These are phyloP conservation scores for Lathyrus aphaca DNA, from an alignment of 306 rosid genomes.

Conservation along the genomic window DNA sequence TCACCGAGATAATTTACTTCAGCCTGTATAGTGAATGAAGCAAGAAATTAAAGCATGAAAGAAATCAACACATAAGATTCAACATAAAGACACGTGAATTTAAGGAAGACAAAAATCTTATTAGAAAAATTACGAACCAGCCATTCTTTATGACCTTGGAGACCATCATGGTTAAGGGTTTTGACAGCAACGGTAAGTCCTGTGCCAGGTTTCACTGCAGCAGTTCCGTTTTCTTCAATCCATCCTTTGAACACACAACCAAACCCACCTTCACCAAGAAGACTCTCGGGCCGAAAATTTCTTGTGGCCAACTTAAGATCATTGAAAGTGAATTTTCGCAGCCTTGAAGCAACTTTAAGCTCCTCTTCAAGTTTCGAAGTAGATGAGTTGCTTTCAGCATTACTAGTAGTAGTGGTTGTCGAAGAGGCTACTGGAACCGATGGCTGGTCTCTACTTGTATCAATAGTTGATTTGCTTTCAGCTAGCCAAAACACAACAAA, in stretches of 20 bases:
- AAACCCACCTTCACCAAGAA: constrained; percentile 99
- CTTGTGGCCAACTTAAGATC: constrained; percentile 96
- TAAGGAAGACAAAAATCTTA: constrained; percentile 6
- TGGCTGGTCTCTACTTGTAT: constrained; percentile 87
- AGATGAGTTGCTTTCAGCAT: constrained; percentile 87
- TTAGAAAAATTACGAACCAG: constrained; percentile 61
- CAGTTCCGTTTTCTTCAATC: constrained; percentile 99
- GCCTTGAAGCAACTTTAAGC: constrained; percentile 87
- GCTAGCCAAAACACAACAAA: constrained; percentile 38
- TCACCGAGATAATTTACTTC: constrained; percentile 96
- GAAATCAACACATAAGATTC: not conserved
- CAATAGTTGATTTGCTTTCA: constrained; percentile 74
- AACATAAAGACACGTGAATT: not conserved
- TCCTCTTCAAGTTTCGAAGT: constrained; percentile 87
- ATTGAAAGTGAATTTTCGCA: constrained; percentile 78
- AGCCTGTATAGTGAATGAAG: constrained; percentile 64
- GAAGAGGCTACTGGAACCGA: constrained; percentile 68
- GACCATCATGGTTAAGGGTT: constrained; percentile 96
- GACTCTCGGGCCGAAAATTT: constrained; percentile 97
- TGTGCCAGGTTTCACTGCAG: constrained; percentile 97
- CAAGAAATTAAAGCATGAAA: constrained; percentile 7
- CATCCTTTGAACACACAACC: constrained; percentile 99
- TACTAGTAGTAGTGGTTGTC: constrained; percentile 84
- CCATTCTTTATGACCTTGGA: constrained; percentile 99
- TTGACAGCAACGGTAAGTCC: constrained; percentile 99